These are phyloP conservation scores for Micractinium sp. DNA, from an alignment of 139 green algal genomes.

Conservation along the genomic window DNA sequence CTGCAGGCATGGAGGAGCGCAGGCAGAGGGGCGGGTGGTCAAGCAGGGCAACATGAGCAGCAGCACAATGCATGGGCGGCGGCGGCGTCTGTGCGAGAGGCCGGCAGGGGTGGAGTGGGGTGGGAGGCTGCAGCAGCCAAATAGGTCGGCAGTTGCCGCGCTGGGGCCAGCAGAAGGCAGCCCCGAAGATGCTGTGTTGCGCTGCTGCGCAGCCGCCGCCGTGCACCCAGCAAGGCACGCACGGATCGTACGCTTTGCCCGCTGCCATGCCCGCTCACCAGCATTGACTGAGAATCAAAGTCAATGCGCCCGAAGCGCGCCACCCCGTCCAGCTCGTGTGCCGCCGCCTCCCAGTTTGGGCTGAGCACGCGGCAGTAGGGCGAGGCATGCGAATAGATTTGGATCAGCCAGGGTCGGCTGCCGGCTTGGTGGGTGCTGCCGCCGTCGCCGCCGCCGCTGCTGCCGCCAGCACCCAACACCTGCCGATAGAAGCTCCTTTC, in stretches of 20 bases:
- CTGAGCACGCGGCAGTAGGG: slow-evolving; percentile 17
- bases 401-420: background rate
- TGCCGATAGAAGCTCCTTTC: background rate
- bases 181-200: no score
- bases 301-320: slow-evolving; percentile 1
- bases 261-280: slow-evolving; percentile 8
- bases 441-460: background rate
- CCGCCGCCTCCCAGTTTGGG: slow-evolving; percentile 4
- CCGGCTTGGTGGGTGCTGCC: background rate
- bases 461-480: background rate
- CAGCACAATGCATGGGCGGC: no score
- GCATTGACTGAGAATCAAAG: background rate
- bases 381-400: background rate
- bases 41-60: background rate
- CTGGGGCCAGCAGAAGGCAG: background rate
- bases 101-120: no score
- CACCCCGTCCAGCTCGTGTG: background rate
- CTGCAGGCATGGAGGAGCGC: background rate
- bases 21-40: background rate
- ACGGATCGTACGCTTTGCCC: no score
- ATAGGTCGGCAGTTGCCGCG: background rate
- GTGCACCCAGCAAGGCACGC: no score
- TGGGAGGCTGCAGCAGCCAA: background rate
- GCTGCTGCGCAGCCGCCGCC: no score
- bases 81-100: no score